Conservation (phyloP, 2,329 filamentous ascomycete genomes). For the Nemania sp. region DNA sequence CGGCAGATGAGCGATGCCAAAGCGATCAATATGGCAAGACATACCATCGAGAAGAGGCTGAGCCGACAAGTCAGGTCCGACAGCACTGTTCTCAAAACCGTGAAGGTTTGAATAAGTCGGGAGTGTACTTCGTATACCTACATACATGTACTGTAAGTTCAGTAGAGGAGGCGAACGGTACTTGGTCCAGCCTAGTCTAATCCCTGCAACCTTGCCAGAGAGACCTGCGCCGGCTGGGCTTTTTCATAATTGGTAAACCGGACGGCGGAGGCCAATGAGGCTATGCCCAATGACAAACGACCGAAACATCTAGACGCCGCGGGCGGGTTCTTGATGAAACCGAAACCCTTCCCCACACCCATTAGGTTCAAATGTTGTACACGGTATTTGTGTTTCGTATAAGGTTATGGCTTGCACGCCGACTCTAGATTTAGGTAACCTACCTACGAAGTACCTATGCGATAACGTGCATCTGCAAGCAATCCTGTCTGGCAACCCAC, state of each 20-base stretch:
- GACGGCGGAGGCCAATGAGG: constrained; percentile 40
- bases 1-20: neutral
- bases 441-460: too few species aligned
- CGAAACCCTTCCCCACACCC: neutral
- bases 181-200: neutral
- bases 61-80: neutral
- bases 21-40: neutral
- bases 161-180: neutral
- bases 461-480: too few species aligned
- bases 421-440: too few species aligned
- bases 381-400: neutral
- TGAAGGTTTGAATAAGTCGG: too few species aligned
- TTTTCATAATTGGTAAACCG: too few species aligned
- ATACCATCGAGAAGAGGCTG: neutral
- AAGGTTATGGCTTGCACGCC: too few species aligned
- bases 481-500: too few species aligned
- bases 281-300: constrained; percentile 29
- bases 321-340: constrained; percentile 13
- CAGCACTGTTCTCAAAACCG: neutral
- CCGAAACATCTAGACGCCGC: neutral
- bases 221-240: too few species aligned
- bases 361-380: neutral
- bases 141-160: too few species aligned
- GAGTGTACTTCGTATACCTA: too few species aligned
- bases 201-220: too few species aligned